Evolutionary conservation across 345 rosid species (phyloP).

Genomic region (Populus nigra): DNA sequence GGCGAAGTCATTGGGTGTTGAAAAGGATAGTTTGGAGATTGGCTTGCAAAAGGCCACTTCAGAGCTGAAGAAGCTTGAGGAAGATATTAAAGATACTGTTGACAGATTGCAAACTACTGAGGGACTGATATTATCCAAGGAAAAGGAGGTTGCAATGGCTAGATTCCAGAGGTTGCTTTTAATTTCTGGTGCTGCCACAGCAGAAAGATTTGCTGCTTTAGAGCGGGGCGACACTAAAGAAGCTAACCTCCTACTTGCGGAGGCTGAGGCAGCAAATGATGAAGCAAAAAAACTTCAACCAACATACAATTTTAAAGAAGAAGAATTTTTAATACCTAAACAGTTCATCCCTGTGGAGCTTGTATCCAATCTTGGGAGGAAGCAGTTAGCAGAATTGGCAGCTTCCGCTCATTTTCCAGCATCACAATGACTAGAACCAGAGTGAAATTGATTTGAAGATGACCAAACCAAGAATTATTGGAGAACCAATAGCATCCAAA

Average conservation of each 20-base stretch:
- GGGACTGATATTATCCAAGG: slow-evolving; percentile 52
- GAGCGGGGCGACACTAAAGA: slow-evolving; percentile 72
- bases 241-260: slow-evolving; percentile 67
- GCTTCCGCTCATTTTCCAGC: slow-evolving; percentile 37
- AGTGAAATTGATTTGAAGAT: not conserved
- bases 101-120: slow-evolving; percentile 61
- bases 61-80: slow-evolving; percentile 57
- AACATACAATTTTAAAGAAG: slow-evolving; percentile 49
- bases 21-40: slow-evolving; percentile 55
- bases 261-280: slow-evolving; percentile 69
- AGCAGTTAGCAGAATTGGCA: slow-evolving; percentile 60
- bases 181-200: slow-evolving; percentile 58
- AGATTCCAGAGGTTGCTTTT: slow-evolving; percentile 67
- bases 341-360: slow-evolving; percentile 75
- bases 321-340: slow-evolving; percentile 48
- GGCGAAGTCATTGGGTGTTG: slow-evolving; percentile 67
- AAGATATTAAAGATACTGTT: slow-evolving; percentile 54
- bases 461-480: not conserved
- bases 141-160: slow-evolving; percentile 71
- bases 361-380: slow-evolving; percentile 52
- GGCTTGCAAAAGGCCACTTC: slow-evolving; percentile 50
- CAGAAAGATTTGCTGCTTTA: slow-evolving; percentile 75
- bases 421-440: slow-evolving; percentile 8
- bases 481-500: not conserved
- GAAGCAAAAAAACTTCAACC: slow-evolving; percentile 67